Evolutionary conservation across 1,139 yeast species (phyloP), one percentile per base, ranked within the genome.

Genomic region (Sugiyamaella paludigena): DNA sequence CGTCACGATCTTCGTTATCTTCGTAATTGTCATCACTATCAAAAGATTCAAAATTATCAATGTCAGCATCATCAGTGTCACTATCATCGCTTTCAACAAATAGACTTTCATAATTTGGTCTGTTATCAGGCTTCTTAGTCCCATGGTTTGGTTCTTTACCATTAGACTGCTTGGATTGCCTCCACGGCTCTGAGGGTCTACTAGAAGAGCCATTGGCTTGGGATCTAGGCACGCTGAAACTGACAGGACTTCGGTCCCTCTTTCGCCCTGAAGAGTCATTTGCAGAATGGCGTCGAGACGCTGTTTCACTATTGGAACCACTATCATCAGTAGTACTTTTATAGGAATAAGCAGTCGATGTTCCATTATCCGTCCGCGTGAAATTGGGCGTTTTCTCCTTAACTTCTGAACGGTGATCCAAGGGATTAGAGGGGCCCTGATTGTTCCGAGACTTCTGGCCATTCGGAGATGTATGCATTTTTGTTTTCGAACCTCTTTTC

Each of bases 301-400:
- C 27, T n/a, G 36, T 11, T 19, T 30, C 12, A n/a, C 29, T 5
- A 32, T 36, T 29, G 8, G 39, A 12, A 27, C 19, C 35, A 11
- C 36, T 42, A 13, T 42, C 40, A 19, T 36, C 40, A 15, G 36
- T 43, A 28, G 36, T 9, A 36, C 34, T 19, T 40, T 36, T 15
- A 49, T 47, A 53, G 5, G 55, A 47, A 43, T 51, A 51, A 1
- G 55, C 43, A 2, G 55, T 40, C 6, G 50, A 38, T 7, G 44
- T 36, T 11, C 37, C 45, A 48, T 49, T n/a, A 35, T 43, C 42
- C 6, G 47, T 43, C 7, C 47, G 41, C 26, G 12, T 33, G 24
- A 43, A 43, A 36, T 19, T 43, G 4, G 43, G 34, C 7, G 42
- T 33, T 15, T 38, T 43, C 27, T 43, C 47, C 31, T 31, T 31